Percentiles rank a stretch among this genome's conserved stretches.
phyloP scores from a whole-genome alignment of 805 yeast species.

The Candida easanensis region DNA sequence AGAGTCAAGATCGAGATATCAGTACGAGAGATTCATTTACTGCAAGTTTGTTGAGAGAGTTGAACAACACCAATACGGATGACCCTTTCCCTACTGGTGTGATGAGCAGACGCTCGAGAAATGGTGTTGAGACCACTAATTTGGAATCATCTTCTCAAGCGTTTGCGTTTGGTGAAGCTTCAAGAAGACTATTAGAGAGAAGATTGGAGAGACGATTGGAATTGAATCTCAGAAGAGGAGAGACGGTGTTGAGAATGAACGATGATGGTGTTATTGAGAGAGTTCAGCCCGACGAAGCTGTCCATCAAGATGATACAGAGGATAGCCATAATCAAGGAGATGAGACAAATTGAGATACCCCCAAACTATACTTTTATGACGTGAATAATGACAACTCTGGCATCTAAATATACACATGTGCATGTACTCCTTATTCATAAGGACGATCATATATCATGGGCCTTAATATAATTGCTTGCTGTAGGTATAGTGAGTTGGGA shows the following conservation, averaged over 20 bases:
- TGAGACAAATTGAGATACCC: too few relatives aligned
- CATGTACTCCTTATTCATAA: too few relatives aligned
- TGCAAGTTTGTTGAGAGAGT: conserved; percentile 9
- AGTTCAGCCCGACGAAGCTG: background rate
- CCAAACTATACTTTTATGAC: too few relatives aligned
- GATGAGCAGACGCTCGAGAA: conserved; percentile 22
- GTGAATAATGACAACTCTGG: too few relatives aligned
- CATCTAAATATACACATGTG: too few relatives aligned
- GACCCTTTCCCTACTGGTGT: conserved; percentile 22
- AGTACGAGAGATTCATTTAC: conserved; percentile 11
- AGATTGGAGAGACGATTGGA: conserved; percentile 6
- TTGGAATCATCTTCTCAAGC: conserved; percentile 7
- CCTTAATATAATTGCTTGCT: too few relatives aligned
- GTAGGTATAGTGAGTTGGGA: too few relatives aligned
- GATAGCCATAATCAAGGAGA: background rate
- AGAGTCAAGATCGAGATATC: too few relatives aligned
- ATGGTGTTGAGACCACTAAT: conserved; percentile 24
- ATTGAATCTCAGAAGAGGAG: background rate
- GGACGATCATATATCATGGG: too few relatives aligned
- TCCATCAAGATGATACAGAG: background rate
- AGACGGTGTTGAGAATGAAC: conserved; percentile 5
- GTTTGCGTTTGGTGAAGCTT: conserved; percentile 2
- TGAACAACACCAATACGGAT: conserved; percentile 8
- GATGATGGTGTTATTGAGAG: conserved; percentile 7
- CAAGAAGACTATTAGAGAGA: conserved; percentile 3